These are phyloP conservation scores for Cercospora sp. DNA, from an alignment of 2,329 filamentous ascomycete genomes.

Conservation along the genomic window DNA sequence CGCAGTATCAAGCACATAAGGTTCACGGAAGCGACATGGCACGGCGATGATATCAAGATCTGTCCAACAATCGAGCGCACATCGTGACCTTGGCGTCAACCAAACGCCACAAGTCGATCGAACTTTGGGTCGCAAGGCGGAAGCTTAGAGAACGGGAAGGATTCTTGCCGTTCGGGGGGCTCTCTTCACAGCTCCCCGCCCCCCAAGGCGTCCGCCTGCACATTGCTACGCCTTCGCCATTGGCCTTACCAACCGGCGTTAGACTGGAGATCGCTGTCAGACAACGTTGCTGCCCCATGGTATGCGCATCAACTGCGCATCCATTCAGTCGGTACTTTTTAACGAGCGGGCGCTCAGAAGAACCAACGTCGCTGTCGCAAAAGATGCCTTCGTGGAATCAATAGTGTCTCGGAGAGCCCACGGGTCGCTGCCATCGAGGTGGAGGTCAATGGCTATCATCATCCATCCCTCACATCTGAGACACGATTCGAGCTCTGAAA, in stretches of 20 bases:
- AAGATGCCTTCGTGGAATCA: not conserved
- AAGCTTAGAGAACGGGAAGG: not conserved
- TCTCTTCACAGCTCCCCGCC: not conserved
- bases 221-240: not conserved
- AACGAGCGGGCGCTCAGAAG: not conserved
- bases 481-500: not conserved
- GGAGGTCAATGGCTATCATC: not conserved
- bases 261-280: not conserved
- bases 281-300: not conserved
- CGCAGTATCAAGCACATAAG: not conserved
- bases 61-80: not conserved
- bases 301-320: not conserved
- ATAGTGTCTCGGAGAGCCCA: conserved; percentile 10
- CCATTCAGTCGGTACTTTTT: conserved; percentile 3
- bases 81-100: not conserved
- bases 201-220: not conserved
- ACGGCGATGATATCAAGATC: not conserved
- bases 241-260: not conserved
- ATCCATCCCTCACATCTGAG: conserved; percentile 6
- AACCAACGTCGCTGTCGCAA: not conserved
- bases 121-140: not conserved
- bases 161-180: not conserved
- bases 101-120: not conserved
- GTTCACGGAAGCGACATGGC: not conserved
- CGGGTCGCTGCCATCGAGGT: not conserved